Base-by-base conservation (phyloP, 2,329 filamentous ascomycete genomes). In the Calonectria pauciramosa region DNA sequence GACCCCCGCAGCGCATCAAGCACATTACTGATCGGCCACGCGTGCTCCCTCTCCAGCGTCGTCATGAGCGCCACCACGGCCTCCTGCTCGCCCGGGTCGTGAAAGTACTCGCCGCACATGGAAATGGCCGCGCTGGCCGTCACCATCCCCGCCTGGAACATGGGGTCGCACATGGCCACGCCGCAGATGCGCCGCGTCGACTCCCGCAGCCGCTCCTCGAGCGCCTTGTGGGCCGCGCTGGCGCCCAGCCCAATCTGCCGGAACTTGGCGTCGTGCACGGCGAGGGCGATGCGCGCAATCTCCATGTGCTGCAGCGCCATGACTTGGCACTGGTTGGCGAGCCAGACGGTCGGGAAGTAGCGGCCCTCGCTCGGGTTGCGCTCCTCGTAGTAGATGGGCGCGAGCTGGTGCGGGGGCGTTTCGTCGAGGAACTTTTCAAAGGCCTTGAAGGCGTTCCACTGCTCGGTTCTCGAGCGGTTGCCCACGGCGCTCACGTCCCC, bases 51-150 rank as follows among this genome's bases (percentile, higher is more conserved):
- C 41, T 78, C 76, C 44, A 78, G 32, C 0, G 67, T 52, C 3
- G 56, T 41, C 38, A 78, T 56, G 9, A 78, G 34, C 8, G 67
- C 64, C 3, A 76, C 63, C 16, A 74, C 70, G 2, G 70, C 72
- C 3, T 67, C 65, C 56, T 76, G 76, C 34, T 78, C 76, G 14
- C 68, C 52, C 0, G 70, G n/a, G 0, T 77, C 65, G 14, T 66
- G 44, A 4, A 78, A 78, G 38, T 77, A 76, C 54, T 78, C 76
- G 2, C 76, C 76, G 0, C 76, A 77, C 76, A 78, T 77, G 0
- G 76, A 78, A 1, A 78, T n/a, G 0, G 71, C 76, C 9, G 76
- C 76, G 1, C 63, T 65, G 4, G 74, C 72, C 0, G 76, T 75
- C 0, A 77, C 71, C 74, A 78, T 77, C 0, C 36, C 51, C 6